A percentile compares a stretch with the other conserved stretches of the same genome.
Conservation (phyloP, 768 basidiomycete species). For the Paxillus rubicundulus region DNA sequence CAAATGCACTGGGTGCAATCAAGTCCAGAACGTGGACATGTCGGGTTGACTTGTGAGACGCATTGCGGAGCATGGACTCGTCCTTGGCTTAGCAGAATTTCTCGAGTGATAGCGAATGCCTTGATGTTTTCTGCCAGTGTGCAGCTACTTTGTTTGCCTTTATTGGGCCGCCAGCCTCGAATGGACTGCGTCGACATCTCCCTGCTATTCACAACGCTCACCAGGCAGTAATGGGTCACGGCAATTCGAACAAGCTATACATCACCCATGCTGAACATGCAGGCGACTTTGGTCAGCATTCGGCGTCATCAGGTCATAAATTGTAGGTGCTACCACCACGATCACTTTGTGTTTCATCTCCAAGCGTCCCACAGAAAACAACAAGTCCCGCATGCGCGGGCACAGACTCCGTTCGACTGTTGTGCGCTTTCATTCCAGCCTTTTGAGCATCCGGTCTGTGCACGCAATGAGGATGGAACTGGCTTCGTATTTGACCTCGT, state of each 20-base stretch:
- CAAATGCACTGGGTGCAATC: conserved; percentile 37
- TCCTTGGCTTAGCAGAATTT: not conserved
- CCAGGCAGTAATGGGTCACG: conserved; percentile 65
- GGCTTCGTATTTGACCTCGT: conserved; percentile 84
- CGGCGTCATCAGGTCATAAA: conserved; percentile 71
- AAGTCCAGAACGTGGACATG: conserved; percentile 39
- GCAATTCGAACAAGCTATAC: conserved; percentile 82
- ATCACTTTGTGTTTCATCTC: conserved; percentile 3
- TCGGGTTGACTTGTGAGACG: conserved; percentile 18
- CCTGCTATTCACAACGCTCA: not conserved
- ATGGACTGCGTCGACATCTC: too few relatives aligned
- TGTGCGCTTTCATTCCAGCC: conserved; percentile 90
- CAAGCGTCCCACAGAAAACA: conserved; percentile 48
- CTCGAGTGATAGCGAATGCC: too few relatives aligned
- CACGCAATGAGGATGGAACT: conserved; percentile 77
- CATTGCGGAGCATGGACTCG: conserved; percentile 23
- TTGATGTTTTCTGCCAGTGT: too few relatives aligned
- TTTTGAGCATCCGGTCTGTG: conserved; percentile 85
- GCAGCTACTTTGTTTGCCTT: not conserved
- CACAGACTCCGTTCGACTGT: conserved; percentile 81
- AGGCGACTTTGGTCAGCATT: conserved; percentile 77
- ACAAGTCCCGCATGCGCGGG: conserved; percentile 62
- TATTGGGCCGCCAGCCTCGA: too few relatives aligned
- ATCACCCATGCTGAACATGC: conserved; percentile 89
- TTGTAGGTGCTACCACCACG: conserved; percentile 42